Conservation (phyloP, 352 stramenopile species). For the Globisporangium acanthophoron region DNA sequence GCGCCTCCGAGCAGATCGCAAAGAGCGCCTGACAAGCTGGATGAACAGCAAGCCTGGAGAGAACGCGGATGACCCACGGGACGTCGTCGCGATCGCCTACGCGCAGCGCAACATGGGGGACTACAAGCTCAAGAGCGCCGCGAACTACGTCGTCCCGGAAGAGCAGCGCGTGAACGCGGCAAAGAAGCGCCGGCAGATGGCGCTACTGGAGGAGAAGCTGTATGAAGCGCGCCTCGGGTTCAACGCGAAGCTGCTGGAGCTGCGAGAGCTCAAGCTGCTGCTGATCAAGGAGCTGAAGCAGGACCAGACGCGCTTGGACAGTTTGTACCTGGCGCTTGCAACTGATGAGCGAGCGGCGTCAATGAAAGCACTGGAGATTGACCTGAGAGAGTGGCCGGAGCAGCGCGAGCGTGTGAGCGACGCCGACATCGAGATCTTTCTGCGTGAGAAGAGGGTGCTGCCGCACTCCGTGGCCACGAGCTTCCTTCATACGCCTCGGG, state of each 20-base stretch:
- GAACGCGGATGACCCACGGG: conserved; percentile 86
- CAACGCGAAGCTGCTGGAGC: conserved; percentile 87
- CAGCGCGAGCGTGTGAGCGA: conserved; percentile 81
- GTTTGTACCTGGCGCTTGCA: conserved; percentile 41
- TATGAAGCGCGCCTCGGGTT: conserved; percentile 81
- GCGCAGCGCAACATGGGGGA: conserved; percentile 88
- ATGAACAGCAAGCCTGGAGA: conserved; percentile 73
- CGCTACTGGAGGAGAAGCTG: conserved; percentile 76
- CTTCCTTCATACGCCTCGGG: conserved; percentile 3
- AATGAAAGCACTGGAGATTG: conserved; percentile 27
- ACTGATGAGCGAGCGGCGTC: conserved; percentile 5
- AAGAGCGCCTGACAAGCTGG: conserved; percentile 57
- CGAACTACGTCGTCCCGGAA: conserved; percentile 87
- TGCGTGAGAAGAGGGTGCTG: conserved; percentile 45
- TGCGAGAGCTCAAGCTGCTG: conserved; percentile 85
- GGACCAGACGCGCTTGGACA: conserved; percentile 44
- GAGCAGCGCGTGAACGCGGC: conserved; percentile 85
- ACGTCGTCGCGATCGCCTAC: conserved; percentile 88
- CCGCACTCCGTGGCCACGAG: conserved; percentile 21
- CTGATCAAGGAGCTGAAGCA: conserved; percentile 66
- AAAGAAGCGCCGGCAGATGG: conserved; percentile 88
- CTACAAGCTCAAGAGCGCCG: conserved; percentile 89
- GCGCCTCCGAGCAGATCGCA: conserved; percentile 61
- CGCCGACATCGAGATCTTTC: conserved; percentile 67
- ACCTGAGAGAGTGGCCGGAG: conserved; percentile 86